These are phyloP conservation scores for Azolla pinnata DNA, from an alignment of 75 land plant genomes.

Conservation along the genomic window DNA sequence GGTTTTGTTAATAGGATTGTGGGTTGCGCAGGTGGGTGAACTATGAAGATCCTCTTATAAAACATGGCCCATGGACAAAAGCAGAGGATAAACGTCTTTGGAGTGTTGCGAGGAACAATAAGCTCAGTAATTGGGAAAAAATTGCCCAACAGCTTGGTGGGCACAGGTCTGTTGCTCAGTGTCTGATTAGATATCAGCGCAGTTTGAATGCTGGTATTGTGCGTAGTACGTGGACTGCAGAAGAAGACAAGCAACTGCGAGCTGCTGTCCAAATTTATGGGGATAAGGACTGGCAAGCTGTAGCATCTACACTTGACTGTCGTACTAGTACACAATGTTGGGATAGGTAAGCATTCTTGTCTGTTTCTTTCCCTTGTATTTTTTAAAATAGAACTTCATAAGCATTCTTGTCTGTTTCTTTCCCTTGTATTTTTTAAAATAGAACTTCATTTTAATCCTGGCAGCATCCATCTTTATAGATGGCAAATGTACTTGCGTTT, in stretches of 20 bases:
- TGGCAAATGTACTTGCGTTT: too few relatives aligned
- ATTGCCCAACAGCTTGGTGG: slow-evolving; percentile 56
- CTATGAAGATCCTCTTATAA: slow-evolving; percentile 68
- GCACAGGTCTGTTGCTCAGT: slow-evolving; percentile 77
- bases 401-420: too few relatives aligned
- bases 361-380: background rate
- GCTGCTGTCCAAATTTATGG: slow-evolving; percentile 65
- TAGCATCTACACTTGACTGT: slow-evolving; percentile 73
- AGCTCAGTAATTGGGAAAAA: slow-evolving; percentile 54
- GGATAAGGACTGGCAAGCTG: slow-evolving; percentile 73
- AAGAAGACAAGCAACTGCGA: slow-evolving; percentile 74
- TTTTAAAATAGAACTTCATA: too few relatives aligned
- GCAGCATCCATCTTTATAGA: too few relatives aligned
- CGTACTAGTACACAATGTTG: slow-evolving; percentile 71
- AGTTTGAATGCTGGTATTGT: slow-evolving; percentile 76
- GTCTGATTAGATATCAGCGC: slow-evolving; percentile 78
- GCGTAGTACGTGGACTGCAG: slow-evolving; percentile 75
- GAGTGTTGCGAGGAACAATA: slow-evolving; percentile 43
- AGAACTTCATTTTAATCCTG: too few relatives aligned
- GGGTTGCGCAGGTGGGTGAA: slow-evolving; percentile 56
- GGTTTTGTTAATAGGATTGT: background rate
- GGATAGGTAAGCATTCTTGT: slow-evolving; percentile 37
- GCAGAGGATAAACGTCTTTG: slow-evolving; percentile 70
- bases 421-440: too few relatives aligned
- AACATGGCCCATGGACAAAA: slow-evolving; percentile 51